Percentiles rank a stretch among this genome's conserved stretches.
Conservation (phyloP, 768 basidiomycete genomes). For the Pisolithus orientalis region DNA sequence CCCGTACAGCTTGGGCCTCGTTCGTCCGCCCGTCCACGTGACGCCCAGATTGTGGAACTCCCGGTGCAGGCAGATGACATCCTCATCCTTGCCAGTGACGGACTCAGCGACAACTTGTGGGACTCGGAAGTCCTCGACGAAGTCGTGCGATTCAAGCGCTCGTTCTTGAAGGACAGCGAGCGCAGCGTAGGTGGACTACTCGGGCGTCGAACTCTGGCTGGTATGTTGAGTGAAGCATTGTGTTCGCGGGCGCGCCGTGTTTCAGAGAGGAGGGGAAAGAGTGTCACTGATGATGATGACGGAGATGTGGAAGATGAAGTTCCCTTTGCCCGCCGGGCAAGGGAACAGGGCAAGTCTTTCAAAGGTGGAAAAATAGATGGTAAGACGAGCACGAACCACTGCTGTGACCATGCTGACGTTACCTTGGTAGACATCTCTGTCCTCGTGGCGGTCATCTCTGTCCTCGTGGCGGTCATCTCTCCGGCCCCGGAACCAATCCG, state of each 20-base stretch:
- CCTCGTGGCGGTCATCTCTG: slow-evolving; percentile 57
- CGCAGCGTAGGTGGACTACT: slow-evolving; percentile 24
- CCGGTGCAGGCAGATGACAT: slow-evolving; percentile 70
- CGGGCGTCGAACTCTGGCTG: slow-evolving; percentile 51
- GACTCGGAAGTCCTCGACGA: slow-evolving; percentile 85
- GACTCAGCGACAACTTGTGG: slow-evolving; percentile 83
- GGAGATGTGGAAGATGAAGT: slow-evolving; percentile 43
- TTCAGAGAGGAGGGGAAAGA: slow-evolving; percentile 41
- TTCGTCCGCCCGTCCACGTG: slow-evolving; percentile 53
- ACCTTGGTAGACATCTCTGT: slow-evolving; percentile 52
- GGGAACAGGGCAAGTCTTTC: slow-evolving; percentile 66
- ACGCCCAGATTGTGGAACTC: slow-evolving; percentile 64
- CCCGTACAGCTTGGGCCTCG: slow-evolving; percentile 60
- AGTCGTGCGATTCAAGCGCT: slow-evolving; percentile 50
- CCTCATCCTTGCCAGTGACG: slow-evolving; percentile 76
- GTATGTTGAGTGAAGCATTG: slow-evolving; percentile 72
- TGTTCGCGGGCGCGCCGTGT: slow-evolving; percentile 73
- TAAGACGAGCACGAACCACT: slow-evolving; percentile 23
- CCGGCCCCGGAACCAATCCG: slow-evolving; percentile 29
- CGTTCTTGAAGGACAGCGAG: slow-evolving; percentile 24
- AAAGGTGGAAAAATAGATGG: slow-evolving; percentile 84
- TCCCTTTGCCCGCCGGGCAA: slow-evolving; percentile 80
- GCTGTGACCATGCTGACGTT: background rate
- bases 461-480: slow-evolving; percentile 59
- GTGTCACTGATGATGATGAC: slow-evolving; percentile 18